phyloP scores from a whole-genome alignment of 345 rosid genomes.

The Populus pruinosa region DNA sequence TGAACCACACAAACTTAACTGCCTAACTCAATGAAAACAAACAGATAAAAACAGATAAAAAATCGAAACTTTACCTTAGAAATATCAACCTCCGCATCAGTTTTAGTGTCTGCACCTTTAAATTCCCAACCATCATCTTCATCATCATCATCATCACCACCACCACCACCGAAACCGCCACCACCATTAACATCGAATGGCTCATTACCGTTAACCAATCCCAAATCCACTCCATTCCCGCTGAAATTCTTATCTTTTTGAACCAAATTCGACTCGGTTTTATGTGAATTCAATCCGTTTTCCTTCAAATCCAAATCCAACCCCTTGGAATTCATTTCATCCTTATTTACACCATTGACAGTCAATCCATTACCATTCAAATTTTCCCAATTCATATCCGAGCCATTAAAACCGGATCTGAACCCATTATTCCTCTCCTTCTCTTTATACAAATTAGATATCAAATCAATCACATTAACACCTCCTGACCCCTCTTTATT shows the following conservation, averaged over 20 bases:
- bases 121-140: conserved; percentile 44
- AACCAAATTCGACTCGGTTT: conserved; percentile 8
- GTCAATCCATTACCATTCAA: conserved; percentile 6
- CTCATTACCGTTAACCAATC: neutral
- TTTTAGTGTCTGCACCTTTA: conserved; percentile 25
- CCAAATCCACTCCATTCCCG: conserved; percentile 5
- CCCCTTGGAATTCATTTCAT: neutral
- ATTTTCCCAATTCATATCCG: conserved; percentile 8
- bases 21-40: neutral
- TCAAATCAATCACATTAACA: conserved; percentile 31
- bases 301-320: conserved; percentile 19
- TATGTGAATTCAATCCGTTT: conserved; percentile 20
- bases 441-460: conserved; percentile 43
- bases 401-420: conserved; percentile 8
- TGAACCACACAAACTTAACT: neutral
- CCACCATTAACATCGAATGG: neutral
- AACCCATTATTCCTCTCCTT: conserved; percentile 20
- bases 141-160: conserved; percentile 16
- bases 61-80: conserved; percentile 25
- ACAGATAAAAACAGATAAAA: neutral
- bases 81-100: neutral
- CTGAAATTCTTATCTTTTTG: neutral
- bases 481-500: conserved; percentile 22
- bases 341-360: neutral
- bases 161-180: neutral